Evolutionary conservation across 106 monocot species (phyloP).

Genomic region (Dendrobium catenatum): DNA sequence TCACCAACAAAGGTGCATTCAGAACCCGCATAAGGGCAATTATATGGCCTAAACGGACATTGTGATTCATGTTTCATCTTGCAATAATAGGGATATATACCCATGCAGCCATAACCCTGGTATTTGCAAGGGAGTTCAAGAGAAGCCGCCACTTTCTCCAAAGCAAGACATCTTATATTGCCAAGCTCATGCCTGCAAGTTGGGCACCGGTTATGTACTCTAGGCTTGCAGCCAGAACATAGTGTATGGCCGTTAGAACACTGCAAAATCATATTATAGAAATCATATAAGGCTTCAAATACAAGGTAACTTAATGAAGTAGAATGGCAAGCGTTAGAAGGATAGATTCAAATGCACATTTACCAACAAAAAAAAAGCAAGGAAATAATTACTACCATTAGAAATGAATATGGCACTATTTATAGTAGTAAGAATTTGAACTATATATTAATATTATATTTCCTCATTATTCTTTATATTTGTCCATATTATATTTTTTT

Average conservation of each 20-base stretch:
- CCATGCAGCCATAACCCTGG: conserved; percentile 15
- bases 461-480: too few species aligned
- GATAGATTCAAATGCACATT: too few species aligned
- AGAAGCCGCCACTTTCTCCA: conserved; percentile 21
- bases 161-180: conserved; percentile 24
- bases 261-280: conserved; percentile 8
- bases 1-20: conserved; percentile 23
- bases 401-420: too few species aligned
- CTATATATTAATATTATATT: too few species aligned
- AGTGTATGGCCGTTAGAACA: conserved; percentile 23
- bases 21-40: conserved; percentile 22
- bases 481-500: too few species aligned
- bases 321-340: too few species aligned
- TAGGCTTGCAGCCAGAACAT: conserved; percentile 23
- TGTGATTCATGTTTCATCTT: conserved; percentile 23
- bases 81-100: conserved; percentile 21
- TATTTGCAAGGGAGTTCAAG: conserved; percentile 22
- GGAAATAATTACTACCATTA: too few species aligned
- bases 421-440: too few species aligned
- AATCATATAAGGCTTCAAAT: background rate
- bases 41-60: conserved; percentile 14
- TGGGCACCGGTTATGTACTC: conserved; percentile 21
- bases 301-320: too few species aligned
- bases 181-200: conserved; percentile 24
- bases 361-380: too few species aligned